phyloP scores from a whole-genome alignment of 108 stramenopile genomes.

The Cyclostephanos invisitatus region DNA sequence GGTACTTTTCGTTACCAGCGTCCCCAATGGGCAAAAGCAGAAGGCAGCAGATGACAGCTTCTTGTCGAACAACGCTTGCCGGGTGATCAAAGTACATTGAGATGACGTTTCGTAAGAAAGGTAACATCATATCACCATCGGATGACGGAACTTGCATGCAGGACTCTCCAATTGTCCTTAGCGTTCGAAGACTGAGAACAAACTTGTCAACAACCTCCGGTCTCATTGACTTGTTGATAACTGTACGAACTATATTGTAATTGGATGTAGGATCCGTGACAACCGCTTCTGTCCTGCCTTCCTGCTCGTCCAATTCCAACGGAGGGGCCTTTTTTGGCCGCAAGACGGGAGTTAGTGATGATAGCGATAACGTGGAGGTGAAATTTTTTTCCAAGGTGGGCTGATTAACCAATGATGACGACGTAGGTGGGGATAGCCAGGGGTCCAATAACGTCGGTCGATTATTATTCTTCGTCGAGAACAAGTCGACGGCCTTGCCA shows the following conservation, averaged over 20 bases:
- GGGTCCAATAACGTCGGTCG: conserved; percentile 26
- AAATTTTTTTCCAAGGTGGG: conserved; percentile 23
- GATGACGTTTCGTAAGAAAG: conserved; percentile 84
- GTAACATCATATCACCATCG: conserved; percentile 75
- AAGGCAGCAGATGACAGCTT: conserved; percentile 78
- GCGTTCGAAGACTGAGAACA: conserved; percentile 83
- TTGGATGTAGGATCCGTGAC: neutral
- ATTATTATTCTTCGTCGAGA: conserved; percentile 24
- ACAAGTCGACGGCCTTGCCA: conserved; percentile 48
- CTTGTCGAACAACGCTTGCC: conserved; percentile 75
- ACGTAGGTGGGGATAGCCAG: conserved; percentile 4
- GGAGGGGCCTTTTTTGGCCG: conserved; percentile 21
- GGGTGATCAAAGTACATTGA: conserved; percentile 75
- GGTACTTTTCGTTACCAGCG: conserved; percentile 10
- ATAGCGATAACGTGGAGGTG: conserved; percentile 30
- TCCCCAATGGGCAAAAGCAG: conserved; percentile 68
- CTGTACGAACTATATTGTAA: neutral
- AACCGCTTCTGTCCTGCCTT: neutral
- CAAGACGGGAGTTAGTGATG: conserved; percentile 31
- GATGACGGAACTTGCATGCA: conserved; percentile 57
- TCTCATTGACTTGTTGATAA: conserved; percentile 60
- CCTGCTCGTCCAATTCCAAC: conserved; percentile 13
- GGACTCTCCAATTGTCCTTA: conserved; percentile 80
- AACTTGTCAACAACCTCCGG: conserved; percentile 60
- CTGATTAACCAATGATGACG: conserved; percentile 3